Evolutionary conservation across 257 asterid genomes (phyloP), one percentile per base, ranked within the genome.

Genomic region (Salvia splendens): DNA sequence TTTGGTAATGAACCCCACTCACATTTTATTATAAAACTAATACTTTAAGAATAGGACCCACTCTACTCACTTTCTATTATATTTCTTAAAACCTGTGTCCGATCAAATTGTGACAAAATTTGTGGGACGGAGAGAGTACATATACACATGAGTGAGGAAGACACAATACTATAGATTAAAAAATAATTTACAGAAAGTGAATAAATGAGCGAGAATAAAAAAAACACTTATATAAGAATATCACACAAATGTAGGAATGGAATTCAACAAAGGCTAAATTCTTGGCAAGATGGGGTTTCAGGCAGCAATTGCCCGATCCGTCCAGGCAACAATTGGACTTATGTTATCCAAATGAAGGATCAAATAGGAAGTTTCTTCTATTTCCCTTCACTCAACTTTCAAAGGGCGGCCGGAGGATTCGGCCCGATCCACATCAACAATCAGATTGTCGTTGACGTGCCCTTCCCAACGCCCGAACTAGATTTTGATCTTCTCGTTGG

Each of bases 221-320:
- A n/a, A n/a, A n/a, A n/a, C n/a, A n/a, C n/a, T n/a, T n/a, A n/a
- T n/a, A n/a, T n/a, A n/a, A n/a, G n/a, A n/a, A n/a, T n/a, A n/a
- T n/a, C n/a, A n/a, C n/a, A n/a, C n/a, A n/a, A 28, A 12, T 45
- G 56, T 36, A 84, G 90, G 90, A 82, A 82, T 58, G 90, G 90
- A 4, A 68, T 84, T 67, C 78, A 84, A 16, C 90, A 78, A 59
- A 82, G 87, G 68, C 71, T 77, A 1, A 82, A 84, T 60, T 82
- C 90, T 0, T 84, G 90, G 90, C 87, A 84, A 70, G 90, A 84
- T 30, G 90, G 90, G 42, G 87, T 84, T 3, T 80, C 84, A 6
- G 90, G 87, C 43, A 75, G 85, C 4, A 84, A 84, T 38, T 84
- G 90, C 8, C 82, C 85, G 12, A 84, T 84, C 64, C 82, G 14